A percentile compares a stretch with the other conserved stretches of the same genome.
These are phyloP conservation scores for Emmonsia crescens DNA, from an alignment of 2,329 filamentous ascomycete genomes.

Conservation along the genomic window DNA sequence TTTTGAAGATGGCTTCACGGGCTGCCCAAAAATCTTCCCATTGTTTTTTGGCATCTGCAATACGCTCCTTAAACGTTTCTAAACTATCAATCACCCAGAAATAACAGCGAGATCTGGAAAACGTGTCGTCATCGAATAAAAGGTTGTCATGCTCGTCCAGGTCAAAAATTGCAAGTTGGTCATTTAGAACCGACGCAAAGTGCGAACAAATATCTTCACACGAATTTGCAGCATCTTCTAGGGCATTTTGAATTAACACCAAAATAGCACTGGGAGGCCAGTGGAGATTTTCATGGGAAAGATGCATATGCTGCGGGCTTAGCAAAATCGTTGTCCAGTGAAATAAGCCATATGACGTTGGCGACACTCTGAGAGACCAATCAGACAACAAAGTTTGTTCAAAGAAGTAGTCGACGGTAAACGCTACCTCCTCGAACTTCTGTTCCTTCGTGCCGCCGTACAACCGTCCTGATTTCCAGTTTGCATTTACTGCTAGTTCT, in stretches of 20 bases:
- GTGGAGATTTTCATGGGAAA: not conserved
- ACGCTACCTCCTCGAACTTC: not conserved
- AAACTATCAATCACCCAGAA: not conserved
- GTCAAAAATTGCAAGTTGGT: not conserved
- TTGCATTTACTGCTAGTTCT: not conserved
- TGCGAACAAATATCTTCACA: not conserved
- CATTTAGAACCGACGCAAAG: not conserved
- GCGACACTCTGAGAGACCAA: not conserved
- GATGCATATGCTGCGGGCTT: not conserved
- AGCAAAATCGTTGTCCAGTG: not conserved
- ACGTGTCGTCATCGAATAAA: slow-evolving; percentile 1
- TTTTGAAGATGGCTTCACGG: not conserved
- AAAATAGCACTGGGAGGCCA: not conserved
- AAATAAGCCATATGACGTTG: not conserved
- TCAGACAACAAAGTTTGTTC: not conserved
- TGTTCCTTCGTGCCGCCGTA: not conserved
- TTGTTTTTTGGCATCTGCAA: not conserved
- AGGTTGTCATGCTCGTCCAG: not conserved
- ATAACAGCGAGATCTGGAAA: not conserved
- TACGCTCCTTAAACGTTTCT: not conserved
- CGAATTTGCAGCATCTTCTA: not conserved
- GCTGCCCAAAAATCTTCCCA: not conserved
- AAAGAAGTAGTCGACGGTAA: not conserved
- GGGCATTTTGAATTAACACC: not conserved
- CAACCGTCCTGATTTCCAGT: not conserved